Conservation (phyloP, 768 basidiomycete species). For the Floccularia luteovirens region DNA sequence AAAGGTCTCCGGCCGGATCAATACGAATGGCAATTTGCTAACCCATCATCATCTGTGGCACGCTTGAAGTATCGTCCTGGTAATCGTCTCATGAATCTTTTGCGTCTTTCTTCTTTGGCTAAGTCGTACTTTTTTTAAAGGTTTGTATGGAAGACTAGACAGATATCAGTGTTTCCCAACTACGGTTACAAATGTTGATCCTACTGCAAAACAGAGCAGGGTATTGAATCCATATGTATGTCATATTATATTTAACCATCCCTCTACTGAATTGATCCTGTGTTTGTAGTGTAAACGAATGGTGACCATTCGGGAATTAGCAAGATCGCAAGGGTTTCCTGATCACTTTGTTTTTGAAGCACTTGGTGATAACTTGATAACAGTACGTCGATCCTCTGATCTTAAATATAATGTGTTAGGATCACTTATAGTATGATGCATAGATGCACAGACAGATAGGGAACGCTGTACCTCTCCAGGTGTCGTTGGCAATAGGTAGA, state of each 20-base stretch:
- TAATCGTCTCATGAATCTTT: slow-evolving; percentile 9
- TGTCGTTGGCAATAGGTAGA: slow-evolving; percentile 57
- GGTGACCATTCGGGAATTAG: slow-evolving; percentile 69
- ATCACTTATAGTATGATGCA: slow-evolving; percentile 2
- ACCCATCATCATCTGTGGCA: slow-evolving; percentile 54
- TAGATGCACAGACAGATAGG: slow-evolving; percentile 81
- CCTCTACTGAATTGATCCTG: neutral
- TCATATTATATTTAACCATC: slow-evolving; percentile 2
- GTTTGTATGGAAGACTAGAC: slow-evolving; percentile 54
- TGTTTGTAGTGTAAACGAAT: slow-evolving; percentile 54
- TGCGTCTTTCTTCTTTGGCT: too few relatives aligned
- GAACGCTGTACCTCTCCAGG: slow-evolving; percentile 68
- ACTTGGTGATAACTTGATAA: slow-evolving; percentile 42
- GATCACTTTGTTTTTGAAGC: slow-evolving; percentile 64
- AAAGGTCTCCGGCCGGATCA: slow-evolving; percentile 35
- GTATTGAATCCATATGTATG: slow-evolving; percentile 63
- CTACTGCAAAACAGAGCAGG: slow-evolving; percentile 68
- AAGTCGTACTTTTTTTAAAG: slow-evolving; percentile 8
- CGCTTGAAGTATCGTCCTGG: slow-evolving; percentile 44
- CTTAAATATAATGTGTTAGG: neutral
- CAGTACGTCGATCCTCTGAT: slow-evolving; percentile 37
- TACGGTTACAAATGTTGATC: slow-evolving; percentile 72
- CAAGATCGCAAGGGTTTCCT: slow-evolving; percentile 77
- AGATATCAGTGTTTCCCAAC: slow-evolving; percentile 54
- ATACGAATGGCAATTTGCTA: slow-evolving; percentile 53